phyloP scores from a whole-genome alignment of 345 rosid genomes.

The Garcia nutans region DNA sequence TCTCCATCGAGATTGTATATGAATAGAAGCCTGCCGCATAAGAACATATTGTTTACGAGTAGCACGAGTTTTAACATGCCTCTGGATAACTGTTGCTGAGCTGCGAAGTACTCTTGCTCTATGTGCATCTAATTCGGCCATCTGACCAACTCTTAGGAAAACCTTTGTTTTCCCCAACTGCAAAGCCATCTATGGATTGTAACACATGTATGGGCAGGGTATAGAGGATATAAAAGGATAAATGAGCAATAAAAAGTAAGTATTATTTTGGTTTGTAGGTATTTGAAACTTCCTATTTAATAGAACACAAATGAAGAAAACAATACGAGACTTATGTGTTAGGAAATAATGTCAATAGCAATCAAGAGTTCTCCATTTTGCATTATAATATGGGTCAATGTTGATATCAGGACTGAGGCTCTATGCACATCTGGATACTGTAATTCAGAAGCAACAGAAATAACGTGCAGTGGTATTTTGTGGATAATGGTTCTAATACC shows the following conservation, averaged over 20 bases:
- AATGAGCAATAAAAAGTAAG: constrained; percentile 6
- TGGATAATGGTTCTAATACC: constrained; percentile 29
- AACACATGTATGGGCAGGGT: neutral
- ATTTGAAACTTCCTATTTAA: neutral
- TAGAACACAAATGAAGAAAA: neutral
- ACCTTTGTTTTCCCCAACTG: constrained; percentile 80
- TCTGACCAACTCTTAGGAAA: constrained; percentile 75
- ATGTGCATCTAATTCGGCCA: constrained; percentile 78
- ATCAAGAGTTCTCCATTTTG: neutral
- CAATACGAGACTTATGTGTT: neutral
- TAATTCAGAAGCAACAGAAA: neutral
- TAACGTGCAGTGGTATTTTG: neutral
- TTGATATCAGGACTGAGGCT: neutral
- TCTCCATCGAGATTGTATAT: constrained; percentile 77
- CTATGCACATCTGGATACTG: neutral
- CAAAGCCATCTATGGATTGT: constrained; percentile 21
- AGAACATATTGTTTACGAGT: constrained; percentile 47
- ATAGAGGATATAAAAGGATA: neutral
- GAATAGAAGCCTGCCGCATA: constrained; percentile 50
- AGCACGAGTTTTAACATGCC: constrained; percentile 37
- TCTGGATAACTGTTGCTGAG: constrained; percentile 69
- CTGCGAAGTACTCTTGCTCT: constrained; percentile 49
- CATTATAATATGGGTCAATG: neutral
- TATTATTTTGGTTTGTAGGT: neutral
- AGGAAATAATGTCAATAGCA: neutral